Conservation (phyloP, 225 moss, liverwort and hornwort genomes). For the Straminergon stramineum region DNA sequence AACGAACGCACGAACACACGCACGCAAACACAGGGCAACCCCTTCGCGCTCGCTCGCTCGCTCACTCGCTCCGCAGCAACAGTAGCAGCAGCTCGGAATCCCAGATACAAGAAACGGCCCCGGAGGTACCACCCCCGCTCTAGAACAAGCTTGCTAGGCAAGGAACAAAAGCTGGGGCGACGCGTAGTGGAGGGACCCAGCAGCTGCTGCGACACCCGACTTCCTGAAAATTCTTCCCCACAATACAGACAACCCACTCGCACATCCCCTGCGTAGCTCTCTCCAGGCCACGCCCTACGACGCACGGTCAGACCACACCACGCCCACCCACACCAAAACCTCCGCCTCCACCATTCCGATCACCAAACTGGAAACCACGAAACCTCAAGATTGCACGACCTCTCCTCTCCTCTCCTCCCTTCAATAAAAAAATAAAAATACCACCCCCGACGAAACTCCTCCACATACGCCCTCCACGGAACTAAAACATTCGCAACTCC, state of each 20-base stretch:
- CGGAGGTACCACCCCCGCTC: not conserved
- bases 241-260: constrained; percentile 9
- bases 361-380: not conserved
- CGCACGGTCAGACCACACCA: not conserved
- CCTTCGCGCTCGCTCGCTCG: not conserved
- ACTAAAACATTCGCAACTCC: not conserved
- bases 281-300: not conserved
- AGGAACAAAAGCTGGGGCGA: constrained; percentile 4
- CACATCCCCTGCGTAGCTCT: not conserved
- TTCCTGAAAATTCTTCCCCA: constrained; percentile 12
- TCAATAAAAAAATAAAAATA: not conserved
- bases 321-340: not conserved
- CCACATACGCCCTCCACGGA: not conserved
- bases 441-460: not conserved
- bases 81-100: constrained; percentile 14
- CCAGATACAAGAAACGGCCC: constrained; percentile 15
- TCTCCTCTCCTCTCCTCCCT: not conserved
- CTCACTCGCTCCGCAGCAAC: not conserved
- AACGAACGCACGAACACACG: not conserved
- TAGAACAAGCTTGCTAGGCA: constrained; percentile 27
- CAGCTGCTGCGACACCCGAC: constrained; percentile 10
- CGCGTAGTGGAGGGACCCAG: constrained; percentile 48
- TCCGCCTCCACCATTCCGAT: not conserved
- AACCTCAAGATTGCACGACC: constrained; percentile 14
- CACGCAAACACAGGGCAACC: not conserved